These are phyloP conservation scores for Chaetomiaceae sp. DNA, from an alignment of 2,329 filamentous ascomycete genomes.

Conservation along the genomic window DNA sequence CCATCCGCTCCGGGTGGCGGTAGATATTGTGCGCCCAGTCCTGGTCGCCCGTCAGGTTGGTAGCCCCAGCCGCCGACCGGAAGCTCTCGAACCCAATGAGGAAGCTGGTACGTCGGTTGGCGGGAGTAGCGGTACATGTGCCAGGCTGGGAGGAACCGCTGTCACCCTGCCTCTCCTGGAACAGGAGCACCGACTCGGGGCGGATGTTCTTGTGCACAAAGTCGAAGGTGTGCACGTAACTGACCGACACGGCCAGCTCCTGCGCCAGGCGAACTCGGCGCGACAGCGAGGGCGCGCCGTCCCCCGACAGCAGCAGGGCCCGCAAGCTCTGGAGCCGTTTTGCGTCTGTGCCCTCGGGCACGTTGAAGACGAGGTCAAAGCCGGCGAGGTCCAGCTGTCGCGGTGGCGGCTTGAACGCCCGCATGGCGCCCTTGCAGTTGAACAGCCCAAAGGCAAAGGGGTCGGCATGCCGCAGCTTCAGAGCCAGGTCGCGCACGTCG, in stretches of 20 bases:
- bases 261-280: not conserved
- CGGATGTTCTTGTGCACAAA: constrained; percentile 20
- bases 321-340: not conserved
- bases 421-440: constrained; percentile 27
- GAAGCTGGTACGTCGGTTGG: not conserved
- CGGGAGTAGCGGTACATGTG: not conserved
- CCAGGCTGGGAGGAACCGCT: not conserved
- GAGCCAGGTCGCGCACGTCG: constrained; percentile 27
- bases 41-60: constrained; percentile 33
- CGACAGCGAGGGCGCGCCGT: not conserved
- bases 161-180: not conserved
- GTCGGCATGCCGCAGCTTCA: constrained; percentile 25
- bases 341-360: not conserved
- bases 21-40: constrained; percentile 45
- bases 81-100: constrained; percentile 44
- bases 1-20: constrained; percentile 45
- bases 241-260: constrained; percentile 11
- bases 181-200: constrained; percentile 10
- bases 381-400: not conserved
- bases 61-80: constrained; percentile 31
- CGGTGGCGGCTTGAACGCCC: not conserved
- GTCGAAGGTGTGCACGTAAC: constrained; percentile 11
- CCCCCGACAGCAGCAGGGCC: not conserved
- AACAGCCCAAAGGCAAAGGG: constrained; percentile 29
- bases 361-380: not conserved